These are phyloP conservation scores for Syzygium malaccense DNA, from an alignment of 441 rosid species.

Conservation along the genomic window DNA sequence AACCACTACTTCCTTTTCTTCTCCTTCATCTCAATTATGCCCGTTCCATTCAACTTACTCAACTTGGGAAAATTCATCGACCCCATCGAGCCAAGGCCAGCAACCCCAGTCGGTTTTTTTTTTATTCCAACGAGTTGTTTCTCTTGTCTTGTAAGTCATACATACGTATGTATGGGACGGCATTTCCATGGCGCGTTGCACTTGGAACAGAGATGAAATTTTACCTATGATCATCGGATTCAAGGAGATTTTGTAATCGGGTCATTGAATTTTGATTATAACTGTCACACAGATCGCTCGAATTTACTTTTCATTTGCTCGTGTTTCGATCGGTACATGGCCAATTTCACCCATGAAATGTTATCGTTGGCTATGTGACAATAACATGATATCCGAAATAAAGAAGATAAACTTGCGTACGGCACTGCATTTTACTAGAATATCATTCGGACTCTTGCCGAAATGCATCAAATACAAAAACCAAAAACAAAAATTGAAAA, in stretches of 20 bases:
- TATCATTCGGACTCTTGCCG: neutral
- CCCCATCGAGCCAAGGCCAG: neutral
- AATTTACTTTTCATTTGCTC: neutral
- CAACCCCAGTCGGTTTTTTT: neutral
- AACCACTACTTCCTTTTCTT: slow-evolving; percentile 15
- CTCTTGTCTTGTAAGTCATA: neutral
- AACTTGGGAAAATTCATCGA: neutral
- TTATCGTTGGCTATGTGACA: neutral
- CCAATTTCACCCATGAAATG: neutral
- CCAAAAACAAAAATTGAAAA: neutral
- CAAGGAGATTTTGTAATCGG: neutral
- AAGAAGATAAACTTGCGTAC: neutral
- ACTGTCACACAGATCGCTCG: accelerated
- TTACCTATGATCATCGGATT: too few species aligned
- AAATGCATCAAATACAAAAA: neutral
- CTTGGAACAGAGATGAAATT: neutral
- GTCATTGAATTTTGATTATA: neutral
- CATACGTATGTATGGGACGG: neutral
- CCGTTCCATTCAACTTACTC: neutral
- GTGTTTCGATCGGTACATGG: neutral
- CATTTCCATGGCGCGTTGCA: neutral
- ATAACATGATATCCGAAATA: neutral
- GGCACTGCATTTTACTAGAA: neutral
- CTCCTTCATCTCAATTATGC: slow-evolving; percentile 10
- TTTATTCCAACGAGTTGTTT: neutral